Base-by-base conservation (phyloP, 169 alveolate genomes). In the Cryptosporidium muris region DNA sequence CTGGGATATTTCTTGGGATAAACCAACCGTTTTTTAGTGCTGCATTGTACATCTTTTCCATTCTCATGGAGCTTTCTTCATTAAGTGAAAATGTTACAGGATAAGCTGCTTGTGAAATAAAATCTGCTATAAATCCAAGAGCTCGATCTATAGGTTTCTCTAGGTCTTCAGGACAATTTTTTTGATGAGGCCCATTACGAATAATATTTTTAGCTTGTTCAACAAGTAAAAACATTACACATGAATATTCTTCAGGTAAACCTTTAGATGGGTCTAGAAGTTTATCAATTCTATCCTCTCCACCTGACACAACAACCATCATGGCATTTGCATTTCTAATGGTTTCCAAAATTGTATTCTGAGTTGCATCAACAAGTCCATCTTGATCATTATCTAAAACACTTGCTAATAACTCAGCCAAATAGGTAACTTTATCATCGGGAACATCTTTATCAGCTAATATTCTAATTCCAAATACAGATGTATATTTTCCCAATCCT, bases 371-470 rank as follows among this genome's bases (percentile, higher is more conserved):
- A 12, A 74, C 85, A 2, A 74, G 47, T 16, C 85, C 85, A 49
- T 74, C 85, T 42, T 74, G 85, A 45, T 74, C 85, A 60, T 74
- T 74, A 74, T 74, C 85, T n/a, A 74, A 36, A 7, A 74, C 85
- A 42, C 85, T 74, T 12, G 85, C 85, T 12, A 74, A 12, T 48
- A 74, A 25, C 60, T 74, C 85, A 4, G 85, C 60, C n/a, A 74
- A 49, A 60, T 74, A 74, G 40, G 85, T 9, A 12, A 74, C 9
- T 42, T 74, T 74, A 47, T 74, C 85, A 9, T 74, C 85, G 2
- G 85, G 85, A 5, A 74, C 85, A 40, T 36, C 45, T 40, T 45
- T 16, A 25, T 74, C 85, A 9, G 60, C 85, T 6, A 74, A 52
- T 38, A 74, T 58, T 37, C 60, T 66, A 56, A 74, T 37, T 25